phyloP scores from a whole-genome alignment of 2,329 filamentous ascomycete species.

The Hirsutella rhossiliensis region DNA sequence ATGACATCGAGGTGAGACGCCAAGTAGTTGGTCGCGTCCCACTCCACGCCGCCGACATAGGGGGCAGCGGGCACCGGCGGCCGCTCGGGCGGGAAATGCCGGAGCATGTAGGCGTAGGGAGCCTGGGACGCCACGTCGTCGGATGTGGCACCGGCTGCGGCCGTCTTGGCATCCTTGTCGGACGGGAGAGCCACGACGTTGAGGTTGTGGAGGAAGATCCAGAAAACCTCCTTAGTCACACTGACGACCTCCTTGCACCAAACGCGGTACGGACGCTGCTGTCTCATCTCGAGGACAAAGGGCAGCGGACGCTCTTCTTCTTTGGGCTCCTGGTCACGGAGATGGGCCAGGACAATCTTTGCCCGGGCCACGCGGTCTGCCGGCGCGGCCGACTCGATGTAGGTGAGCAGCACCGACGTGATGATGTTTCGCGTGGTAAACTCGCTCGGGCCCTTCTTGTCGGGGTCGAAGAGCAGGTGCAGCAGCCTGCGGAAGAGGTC shows the following conservation, averaged over 20 bases:
- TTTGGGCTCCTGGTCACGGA: slow-evolving; percentile 66
- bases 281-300: slow-evolving; percentile 84
- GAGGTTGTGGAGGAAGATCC: slow-evolving; percentile 93
- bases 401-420: slow-evolving; percentile 78
- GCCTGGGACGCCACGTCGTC: slow-evolving; percentile 15
- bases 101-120: slow-evolving; percentile 49
- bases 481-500: slow-evolving; percentile 79
- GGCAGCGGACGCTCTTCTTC: slow-evolving; percentile 66
- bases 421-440: slow-evolving; percentile 89
- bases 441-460: slow-evolving; percentile 94
- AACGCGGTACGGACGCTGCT: slow-evolving; percentile 75
- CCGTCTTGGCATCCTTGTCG: slow-evolving; percentile 18
- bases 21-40: slow-evolving; percentile 96
- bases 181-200: slow-evolving; percentile 66
- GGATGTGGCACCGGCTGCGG: not conserved
- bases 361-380: slow-evolving; percentile 57
- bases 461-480: slow-evolving; percentile 89
- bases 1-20: slow-evolving; percentile 85
- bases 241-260: slow-evolving; percentile 90
- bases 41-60: slow-evolving; percentile 94
- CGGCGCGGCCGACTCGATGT: slow-evolving; percentile 57
- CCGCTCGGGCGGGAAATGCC: slow-evolving; percentile 73
- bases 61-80: slow-evolving; percentile 88
- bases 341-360: slow-evolving; percentile 60
- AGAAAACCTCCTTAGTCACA: slow-evolving; percentile 96